phyloP scores from a whole-genome alignment of 768 basidiomycete genomes.

The Amanita molliuscula region DNA sequence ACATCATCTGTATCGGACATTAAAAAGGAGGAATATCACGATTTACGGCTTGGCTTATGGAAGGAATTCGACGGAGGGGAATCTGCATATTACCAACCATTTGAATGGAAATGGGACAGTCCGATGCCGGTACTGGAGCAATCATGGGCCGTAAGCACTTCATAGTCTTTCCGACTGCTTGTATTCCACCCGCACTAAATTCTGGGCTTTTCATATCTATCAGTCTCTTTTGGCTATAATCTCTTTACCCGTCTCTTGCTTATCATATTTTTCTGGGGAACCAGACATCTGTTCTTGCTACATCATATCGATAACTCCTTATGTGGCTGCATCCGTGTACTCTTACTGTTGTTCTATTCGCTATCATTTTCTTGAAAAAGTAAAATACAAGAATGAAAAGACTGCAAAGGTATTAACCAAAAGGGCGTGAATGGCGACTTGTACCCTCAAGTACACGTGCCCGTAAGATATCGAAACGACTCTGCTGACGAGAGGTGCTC shows the following conservation, averaged over 20 bases:
- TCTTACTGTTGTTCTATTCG: slow-evolving; percentile 8
- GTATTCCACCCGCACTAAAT: not conserved
- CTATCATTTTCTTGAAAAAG: slow-evolving; percentile 3
- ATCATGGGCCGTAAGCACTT: slow-evolving; percentile 7
- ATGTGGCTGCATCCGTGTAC: slow-evolving; percentile 3
- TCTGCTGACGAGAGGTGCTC: not conserved
- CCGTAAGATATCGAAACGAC: slow-evolving; percentile 22
- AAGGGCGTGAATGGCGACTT: slow-evolving; percentile 20
- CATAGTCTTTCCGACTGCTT: slow-evolving; percentile 5
- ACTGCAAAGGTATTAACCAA: not conserved
- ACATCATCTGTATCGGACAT: slow-evolving; percentile 3
- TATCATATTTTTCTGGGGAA: slow-evolving; percentile 5
- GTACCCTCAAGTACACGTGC: slow-evolving; percentile 52
- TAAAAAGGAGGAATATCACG: slow-evolving; percentile 5
- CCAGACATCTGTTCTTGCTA: slow-evolving; percentile 6
- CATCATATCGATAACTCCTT: slow-evolving; percentile 2
- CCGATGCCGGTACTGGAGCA: slow-evolving; percentile 7
- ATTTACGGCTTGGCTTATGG: slow-evolving; percentile 7
- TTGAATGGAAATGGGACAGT: slow-evolving; percentile 9
- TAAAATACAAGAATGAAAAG: slow-evolving; percentile 2
- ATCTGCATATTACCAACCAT: slow-evolving; percentile 8
- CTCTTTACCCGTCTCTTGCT: slow-evolving; percentile 5
- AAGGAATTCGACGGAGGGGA: slow-evolving; percentile 8
- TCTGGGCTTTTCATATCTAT: not conserved
- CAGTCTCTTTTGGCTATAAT: not conserved